phyloP scores from a whole-genome alignment of 2,329 filamentous ascomycete genomes.

The Diaporthe australafricana region DNA sequence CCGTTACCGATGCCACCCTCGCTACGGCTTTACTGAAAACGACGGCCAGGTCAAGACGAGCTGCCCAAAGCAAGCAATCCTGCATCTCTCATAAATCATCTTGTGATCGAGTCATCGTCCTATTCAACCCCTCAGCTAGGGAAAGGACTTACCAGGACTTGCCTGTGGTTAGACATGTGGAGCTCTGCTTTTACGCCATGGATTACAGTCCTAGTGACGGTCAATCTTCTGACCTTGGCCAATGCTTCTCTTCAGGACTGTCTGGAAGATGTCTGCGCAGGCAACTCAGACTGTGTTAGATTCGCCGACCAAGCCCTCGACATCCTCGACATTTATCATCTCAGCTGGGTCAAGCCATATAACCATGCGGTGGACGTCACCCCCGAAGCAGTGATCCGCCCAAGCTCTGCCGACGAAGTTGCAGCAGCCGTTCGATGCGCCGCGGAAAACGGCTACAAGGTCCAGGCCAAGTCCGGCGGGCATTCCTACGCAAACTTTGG shows the following conservation, averaged over 20 bases:
- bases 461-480: slow-evolving; percentile 73
- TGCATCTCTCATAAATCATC: not conserved
- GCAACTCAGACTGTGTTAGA: slow-evolving; percentile 58
- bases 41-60: not conserved
- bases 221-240: slow-evolving; percentile 5
- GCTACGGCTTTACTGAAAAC: not conserved
- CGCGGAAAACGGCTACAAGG: slow-evolving; percentile 58
- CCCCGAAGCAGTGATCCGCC: slow-evolving; percentile 68
- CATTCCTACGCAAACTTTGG: slow-evolving; percentile 68
- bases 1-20: not conserved
- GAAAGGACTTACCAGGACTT: not conserved
- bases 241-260: slow-evolving; percentile 53
- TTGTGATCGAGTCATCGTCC: not conserved
- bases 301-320: slow-evolving; percentile 51
- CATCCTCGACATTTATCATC: slow-evolving; percentile 53
- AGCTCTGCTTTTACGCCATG: not conserved
- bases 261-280: slow-evolving; percentile 58
- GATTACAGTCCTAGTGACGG: not conserved
- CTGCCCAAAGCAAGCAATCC: not conserved
- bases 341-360: slow-evolving; percentile 63
- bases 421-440: slow-evolving; percentile 70
- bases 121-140: not conserved
- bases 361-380: slow-evolving; percentile 63
- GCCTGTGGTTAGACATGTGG: not conserved
- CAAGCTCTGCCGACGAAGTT: slow-evolving; percentile 64